Conservation (phyloP, 495 filamentous ascomycete species). For the Penicillium subrubescens region DNA sequence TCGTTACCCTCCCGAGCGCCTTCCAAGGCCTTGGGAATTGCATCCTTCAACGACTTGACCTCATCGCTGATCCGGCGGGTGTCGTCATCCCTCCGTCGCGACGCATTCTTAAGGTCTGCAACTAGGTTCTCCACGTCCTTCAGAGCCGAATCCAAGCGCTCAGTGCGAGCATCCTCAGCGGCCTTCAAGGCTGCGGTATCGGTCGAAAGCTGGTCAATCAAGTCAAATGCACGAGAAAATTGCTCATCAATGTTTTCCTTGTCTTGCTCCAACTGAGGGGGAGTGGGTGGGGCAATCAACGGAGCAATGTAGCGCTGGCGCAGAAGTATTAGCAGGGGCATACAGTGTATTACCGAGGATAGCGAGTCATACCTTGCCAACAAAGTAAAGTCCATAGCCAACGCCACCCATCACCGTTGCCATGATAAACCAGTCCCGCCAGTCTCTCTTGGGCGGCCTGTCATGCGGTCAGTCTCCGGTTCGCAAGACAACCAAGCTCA, state of each 20-base stretch:
- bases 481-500: neutral
- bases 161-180: slow-evolving; percentile 80
- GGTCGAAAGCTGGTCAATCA: slow-evolving; percentile 87
- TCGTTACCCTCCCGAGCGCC: slow-evolving; percentile 85
- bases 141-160: slow-evolving; percentile 80
- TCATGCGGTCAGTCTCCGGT: slow-evolving; percentile 17
- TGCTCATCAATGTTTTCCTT: slow-evolving; percentile 89
- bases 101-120: slow-evolving; percentile 74
- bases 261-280: slow-evolving; percentile 88
- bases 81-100: slow-evolving; percentile 80
- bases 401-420: slow-evolving; percentile 87
- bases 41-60: slow-evolving; percentile 74
- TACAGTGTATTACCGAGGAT: neutral
- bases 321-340: neutral
- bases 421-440: slow-evolving; percentile 99
- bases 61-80: slow-evolving; percentile 83
- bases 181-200: slow-evolving; percentile 87
- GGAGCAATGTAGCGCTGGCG: slow-evolving; percentile 82
- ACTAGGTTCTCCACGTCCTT: slow-evolving; percentile 83
- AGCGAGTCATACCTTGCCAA: slow-evolving; percentile 66
- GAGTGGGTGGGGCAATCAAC: slow-evolving; percentile 89
- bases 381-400: slow-evolving; percentile 80
- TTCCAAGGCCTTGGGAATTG: slow-evolving; percentile 84
- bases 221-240: slow-evolving; percentile 85
- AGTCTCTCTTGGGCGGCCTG: slow-evolving; percentile 76